A percentile compares a stretch with the other conserved stretches of the same genome.
Conservation (phyloP, 495 filamentous ascomycete genomes). For the Aspergillus bertholletiae region DNA sequence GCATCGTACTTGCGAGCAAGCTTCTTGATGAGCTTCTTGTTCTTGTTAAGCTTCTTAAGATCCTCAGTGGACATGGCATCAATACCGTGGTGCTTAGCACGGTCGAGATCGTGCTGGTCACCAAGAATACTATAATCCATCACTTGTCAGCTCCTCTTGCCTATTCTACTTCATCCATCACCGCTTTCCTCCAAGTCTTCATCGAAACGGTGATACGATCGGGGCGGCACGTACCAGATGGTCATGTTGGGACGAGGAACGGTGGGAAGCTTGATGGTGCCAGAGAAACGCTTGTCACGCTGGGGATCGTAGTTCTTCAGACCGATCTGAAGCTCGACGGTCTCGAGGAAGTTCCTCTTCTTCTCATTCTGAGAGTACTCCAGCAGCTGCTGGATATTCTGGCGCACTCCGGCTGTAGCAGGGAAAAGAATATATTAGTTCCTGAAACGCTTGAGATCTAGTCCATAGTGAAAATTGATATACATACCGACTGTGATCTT, state of each 20-base stretch:
- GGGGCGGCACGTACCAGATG: slow-evolving; percentile 65
- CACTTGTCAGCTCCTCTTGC: slow-evolving; percentile 12
- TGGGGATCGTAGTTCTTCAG: slow-evolving; percentile 99
- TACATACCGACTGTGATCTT: slow-evolving; percentile 84
- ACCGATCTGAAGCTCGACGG: slow-evolving; percentile 88
- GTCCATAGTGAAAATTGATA: too few relatives aligned
- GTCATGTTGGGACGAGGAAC: slow-evolving; percentile 91
- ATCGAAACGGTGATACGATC: neutral
- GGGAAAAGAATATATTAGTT: slow-evolving; percentile 13
- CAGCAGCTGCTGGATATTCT: slow-evolving; percentile 84
- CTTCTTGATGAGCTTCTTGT: slow-evolving; percentile 99
- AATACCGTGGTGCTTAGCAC: slow-evolving; percentile 95
- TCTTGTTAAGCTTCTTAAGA: slow-evolving; percentile 99
- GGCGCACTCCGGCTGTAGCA: slow-evolving; percentile 84
- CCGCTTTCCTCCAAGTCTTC: neutral
- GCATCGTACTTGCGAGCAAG: slow-evolving; percentile 99
- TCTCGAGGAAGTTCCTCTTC: slow-evolving; percentile 99
- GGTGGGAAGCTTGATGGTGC: slow-evolving; percentile 89
- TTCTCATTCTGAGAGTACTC: slow-evolving; percentile 95
- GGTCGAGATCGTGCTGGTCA: slow-evolving; percentile 99
- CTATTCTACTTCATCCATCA: neutral
- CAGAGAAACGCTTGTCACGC: slow-evolving; percentile 99
- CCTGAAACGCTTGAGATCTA: too few relatives aligned
- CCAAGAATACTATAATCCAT: slow-evolving; percentile 69
- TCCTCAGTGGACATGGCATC: slow-evolving; percentile 98